Evolutionary conservation across 2,329 filamentous ascomycete genomes (phyloP), one percentile per base, ranked within the genome.

Genomic region (Hysterium pulicare): DNA sequence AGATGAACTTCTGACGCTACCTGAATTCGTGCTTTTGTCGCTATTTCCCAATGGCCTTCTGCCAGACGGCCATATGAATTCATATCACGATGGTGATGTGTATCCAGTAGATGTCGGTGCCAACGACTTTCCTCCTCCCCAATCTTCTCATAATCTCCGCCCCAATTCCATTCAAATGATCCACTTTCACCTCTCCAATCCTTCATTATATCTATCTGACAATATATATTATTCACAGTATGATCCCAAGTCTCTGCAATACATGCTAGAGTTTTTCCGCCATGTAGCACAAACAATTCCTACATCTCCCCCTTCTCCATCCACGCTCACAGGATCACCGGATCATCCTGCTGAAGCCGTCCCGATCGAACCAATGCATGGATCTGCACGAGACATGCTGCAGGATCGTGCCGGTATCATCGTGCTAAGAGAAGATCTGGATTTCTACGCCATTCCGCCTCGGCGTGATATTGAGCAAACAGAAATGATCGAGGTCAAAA

Each of bases 191-290:
- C 65, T 75, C 46, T 66, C 60, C 52, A 73, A 74, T 49, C 58
- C 62, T 52, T 55, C 60, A 67, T 66, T 75, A 72, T 75, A 75
- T 57, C 66, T 75, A 73, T 77, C 75, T 77, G 75, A 78, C 74
- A 71, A 71, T 59, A 62, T 71, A 45, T 77, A 72, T 68, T 57
- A 47, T 55, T 71, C 70, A 56, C 72, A 98, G 93, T 98, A 97
- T 72, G 93, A 98, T 69, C 91, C 93, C 19, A 84, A 84, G 40
- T 97, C 91, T 36, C 81, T 98, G 42, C 90, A 97, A 71, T 98
- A 97, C 73, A 98, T 98, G 93, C 81, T 98, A 51, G 91, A 96
- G 59, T 98, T 98, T 71, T 98, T 98, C 75, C 86, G 93, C 51
- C 84, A 84, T 53, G 91, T 98, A 50, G 93, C 93, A 41, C 90